Percentiles rank a stretch among this genome's conserved stretches.
phyloP scores from a whole-genome alignment of 2,329 filamentous ascomycete genomes.

The Phialophora expanda region DNA sequence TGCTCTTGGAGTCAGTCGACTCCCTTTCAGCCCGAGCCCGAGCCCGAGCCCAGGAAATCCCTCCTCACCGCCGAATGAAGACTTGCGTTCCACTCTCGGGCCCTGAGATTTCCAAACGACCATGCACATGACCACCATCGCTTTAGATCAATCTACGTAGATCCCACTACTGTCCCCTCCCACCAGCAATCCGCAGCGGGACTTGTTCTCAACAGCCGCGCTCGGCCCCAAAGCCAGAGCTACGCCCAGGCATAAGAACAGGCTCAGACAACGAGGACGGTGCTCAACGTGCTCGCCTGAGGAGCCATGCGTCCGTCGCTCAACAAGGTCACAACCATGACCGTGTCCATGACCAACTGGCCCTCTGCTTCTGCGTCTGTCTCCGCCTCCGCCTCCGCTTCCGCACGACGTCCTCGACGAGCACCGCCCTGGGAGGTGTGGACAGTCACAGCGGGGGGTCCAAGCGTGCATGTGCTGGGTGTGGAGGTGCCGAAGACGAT shows the following conservation, averaged over 20 bases:
- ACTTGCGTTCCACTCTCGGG: not conserved
- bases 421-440: not conserved
- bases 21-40: not conserved
- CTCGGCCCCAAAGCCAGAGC: not conserved
- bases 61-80: not conserved
- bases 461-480: not conserved
- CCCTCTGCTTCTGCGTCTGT: not conserved
- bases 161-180: not conserved
- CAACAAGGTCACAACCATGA: not conserved
- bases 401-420: not conserved
- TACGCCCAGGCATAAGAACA: not conserved
- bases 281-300: constrained; percentile 1
- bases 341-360: not conserved
- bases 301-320: not conserved
- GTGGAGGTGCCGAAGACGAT: not conserved
- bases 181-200: no score
- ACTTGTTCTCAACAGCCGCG: not conserved
- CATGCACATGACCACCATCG: not conserved
- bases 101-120: no score
- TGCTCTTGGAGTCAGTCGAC: not conserved
- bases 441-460: not conserved
- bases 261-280: not conserved
- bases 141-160: not conserved
- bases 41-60: not conserved
- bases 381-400: not conserved